Evolutionary conservation across 805 yeast genomes (phyloP).

Genomic region (Saccharomycopsis sp.): DNA sequence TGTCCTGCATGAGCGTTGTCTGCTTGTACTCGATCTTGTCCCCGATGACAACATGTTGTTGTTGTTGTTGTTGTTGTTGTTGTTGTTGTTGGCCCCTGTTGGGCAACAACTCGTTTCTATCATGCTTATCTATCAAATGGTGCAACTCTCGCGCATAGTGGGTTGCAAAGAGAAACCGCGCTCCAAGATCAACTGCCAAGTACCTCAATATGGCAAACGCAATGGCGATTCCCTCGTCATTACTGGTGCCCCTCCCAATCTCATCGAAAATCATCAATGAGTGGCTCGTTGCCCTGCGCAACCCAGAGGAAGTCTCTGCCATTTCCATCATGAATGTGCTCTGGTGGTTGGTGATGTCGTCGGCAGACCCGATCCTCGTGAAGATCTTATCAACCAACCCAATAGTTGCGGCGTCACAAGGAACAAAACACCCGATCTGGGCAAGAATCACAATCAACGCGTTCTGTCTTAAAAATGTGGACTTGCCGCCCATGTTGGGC

Average conservation of each 20-base stretch:
- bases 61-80: conserved; percentile 22
- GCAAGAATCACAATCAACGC: conserved; percentile 61
- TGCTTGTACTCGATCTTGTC: conserved; percentile 21
- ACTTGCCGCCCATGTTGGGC: conserved; percentile 85
- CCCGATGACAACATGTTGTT: conserved; percentile 25
- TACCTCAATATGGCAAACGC: conserved; percentile 68
- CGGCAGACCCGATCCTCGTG: conserved; percentile 79
- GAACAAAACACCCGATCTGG: conserved; percentile 68
- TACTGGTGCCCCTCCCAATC: conserved; percentile 84
- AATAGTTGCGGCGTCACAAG: conserved; percentile 52
- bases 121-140: conserved; percentile 29
- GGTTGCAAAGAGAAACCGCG: conserved; percentile 81
- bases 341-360: conserved; percentile 65
- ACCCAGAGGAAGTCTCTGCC: conserved; percentile 70
- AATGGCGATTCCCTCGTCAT: conserved; percentile 74
- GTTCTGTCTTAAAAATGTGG: conserved; percentile 65
- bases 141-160: conserved; percentile 60
- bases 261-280: conserved; percentile 81
- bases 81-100: too few relatives aligned
- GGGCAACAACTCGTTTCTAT: too few relatives aligned
- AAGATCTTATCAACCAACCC: conserved; percentile 74
- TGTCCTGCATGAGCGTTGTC: conserved; percentile 12
- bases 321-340: conserved; percentile 93
- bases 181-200: conserved; percentile 43
- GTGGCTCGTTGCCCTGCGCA: conserved; percentile 51